Percentiles rank a stretch among this genome's conserved stretches.
phyloP scores from a whole-genome alignment of 148 eudicot genomes.

The Nepenthes mirabilis region DNA sequence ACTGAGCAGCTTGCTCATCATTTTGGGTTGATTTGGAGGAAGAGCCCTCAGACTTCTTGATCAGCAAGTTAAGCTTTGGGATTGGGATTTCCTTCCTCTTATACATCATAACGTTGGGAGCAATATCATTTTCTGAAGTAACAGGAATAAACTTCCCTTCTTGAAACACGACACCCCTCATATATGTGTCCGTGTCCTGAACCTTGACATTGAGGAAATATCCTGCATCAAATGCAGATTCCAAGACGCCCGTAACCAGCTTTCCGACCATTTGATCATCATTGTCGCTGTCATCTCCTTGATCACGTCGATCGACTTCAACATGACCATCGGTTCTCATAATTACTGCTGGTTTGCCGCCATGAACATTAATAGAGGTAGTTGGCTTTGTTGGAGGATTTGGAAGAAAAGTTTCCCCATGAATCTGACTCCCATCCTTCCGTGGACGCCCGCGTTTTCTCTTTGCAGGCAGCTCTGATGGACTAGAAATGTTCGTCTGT shows the following conservation, averaged over 20 bases:
- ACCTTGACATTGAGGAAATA: slow-evolving; percentile 29
- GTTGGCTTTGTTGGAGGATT: not conserved
- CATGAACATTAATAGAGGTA: not conserved
- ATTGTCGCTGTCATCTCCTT: not conserved
- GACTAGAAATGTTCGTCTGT: not conserved
- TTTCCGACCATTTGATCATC: slow-evolving; percentile 34
- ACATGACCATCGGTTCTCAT: not conserved
- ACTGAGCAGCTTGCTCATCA: no score
- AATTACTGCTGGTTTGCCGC: not conserved
- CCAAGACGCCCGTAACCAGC: slow-evolving; percentile 34
- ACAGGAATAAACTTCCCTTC: slow-evolving; percentile 27
- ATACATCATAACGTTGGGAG: slow-evolving; percentile 27
- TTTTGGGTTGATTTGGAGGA: no score
- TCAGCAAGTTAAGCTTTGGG: slow-evolving; percentile 5
- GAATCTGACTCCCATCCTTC: slow-evolving; percentile 19
- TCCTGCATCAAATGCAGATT: slow-evolving; percentile 42
- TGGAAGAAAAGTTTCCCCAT: no score
- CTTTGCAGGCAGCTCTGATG: slow-evolving; percentile 16
- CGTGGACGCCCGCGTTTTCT: slow-evolving; percentile 49
- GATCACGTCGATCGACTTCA: slow-evolving; percentile 7
- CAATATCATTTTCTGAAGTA: slow-evolving; percentile 36
- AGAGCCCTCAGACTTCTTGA: no score
- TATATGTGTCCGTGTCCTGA: slow-evolving; percentile 8
- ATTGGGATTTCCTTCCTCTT: slow-evolving; percentile 20
- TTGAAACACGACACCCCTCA: slow-evolving; percentile 38